Percentiles rank a stretch among this genome's conserved stretches.
Conservation (phyloP, 768 basidiomycete species). For the Kwoniella europaea region DNA sequence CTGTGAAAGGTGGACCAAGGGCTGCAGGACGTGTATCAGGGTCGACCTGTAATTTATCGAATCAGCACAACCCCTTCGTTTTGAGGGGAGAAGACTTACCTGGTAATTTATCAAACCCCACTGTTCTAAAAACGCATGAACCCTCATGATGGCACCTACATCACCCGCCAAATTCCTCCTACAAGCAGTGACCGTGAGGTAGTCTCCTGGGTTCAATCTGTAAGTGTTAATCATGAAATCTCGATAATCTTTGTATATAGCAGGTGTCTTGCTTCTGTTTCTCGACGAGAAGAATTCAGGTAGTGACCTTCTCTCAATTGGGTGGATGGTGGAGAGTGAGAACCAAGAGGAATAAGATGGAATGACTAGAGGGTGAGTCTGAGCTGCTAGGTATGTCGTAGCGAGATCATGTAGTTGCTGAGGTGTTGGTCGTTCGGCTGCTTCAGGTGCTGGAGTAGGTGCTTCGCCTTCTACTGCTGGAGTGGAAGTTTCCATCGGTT, state of each 20-base stretch:
- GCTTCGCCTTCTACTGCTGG: slow-evolving; percentile 61
- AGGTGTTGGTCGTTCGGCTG: slow-evolving; percentile 82
- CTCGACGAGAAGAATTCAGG: slow-evolving; percentile 98
- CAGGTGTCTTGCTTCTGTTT: slow-evolving; percentile 91
- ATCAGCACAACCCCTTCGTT: not conserved
- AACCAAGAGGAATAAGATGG: slow-evolving; percentile 99
- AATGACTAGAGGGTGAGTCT: slow-evolving; percentile 95
- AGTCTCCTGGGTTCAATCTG: slow-evolving; percentile 88
- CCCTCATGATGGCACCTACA: slow-evolving; percentile 97
- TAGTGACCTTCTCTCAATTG: slow-evolving; percentile 85
- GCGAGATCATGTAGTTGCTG: slow-evolving; percentile 54
- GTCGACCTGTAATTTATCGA: slow-evolving; percentile 72
- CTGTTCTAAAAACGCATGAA: slow-evolving; percentile 97
- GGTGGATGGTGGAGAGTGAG: slow-evolving; percentile 89
- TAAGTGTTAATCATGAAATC: slow-evolving; percentile 99
- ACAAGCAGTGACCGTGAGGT: slow-evolving; percentile 96
- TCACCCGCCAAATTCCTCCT: slow-evolving; percentile 94
- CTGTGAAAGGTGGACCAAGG: slow-evolving; percentile 94
- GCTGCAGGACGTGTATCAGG: slow-evolving; percentile 93
- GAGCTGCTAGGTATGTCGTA: slow-evolving; percentile 87
- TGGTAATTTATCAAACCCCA: slow-evolving; percentile 99
- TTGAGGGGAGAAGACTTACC: slow-evolving; percentile 62
- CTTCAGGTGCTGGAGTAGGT: slow-evolving; percentile 61
- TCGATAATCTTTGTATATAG: slow-evolving; percentile 98
- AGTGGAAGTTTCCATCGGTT: slow-evolving; percentile 26